Evolutionary conservation across 257 asterid genomes (phyloP), one percentile per base, ranked within the genome.

Genomic region (Henckelia pumila): DNA sequence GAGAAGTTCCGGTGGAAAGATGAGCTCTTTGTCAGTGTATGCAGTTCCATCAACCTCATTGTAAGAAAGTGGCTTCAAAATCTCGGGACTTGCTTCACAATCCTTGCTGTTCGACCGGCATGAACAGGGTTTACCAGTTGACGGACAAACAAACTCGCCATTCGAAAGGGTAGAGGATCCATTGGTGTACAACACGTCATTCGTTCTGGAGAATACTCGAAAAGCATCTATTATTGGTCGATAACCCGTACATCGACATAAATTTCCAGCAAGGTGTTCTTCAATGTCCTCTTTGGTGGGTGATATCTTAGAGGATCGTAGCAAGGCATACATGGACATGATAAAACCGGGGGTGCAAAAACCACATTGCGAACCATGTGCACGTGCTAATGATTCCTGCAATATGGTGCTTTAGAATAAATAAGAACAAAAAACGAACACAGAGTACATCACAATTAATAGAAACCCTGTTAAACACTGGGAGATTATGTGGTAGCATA

Each of bases 311-410:
- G 88, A 82, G 61, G 99, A 93, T 71, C 99, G 82, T 47, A 93
- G 76, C 40, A 93, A 79, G 67, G 96, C 96, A 69, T 90, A 93
- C 95, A 93, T 86, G 73, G 99, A 93, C 96, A 93, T 93, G 53
- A 90, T 67, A 69, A 93, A 93, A 76, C 99, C 99, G 71, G 99
- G 99, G 62, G 97, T 93, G 81, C 99, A 93, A 75, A 90, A 93
- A 59, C 99, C 99, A 63, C 99, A 93, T 70, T 93, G 99, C 16
- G 99, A 90, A 66, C 97, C 99, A 80, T 93, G 99, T 52, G 91
- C 74, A 9, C 71, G 82, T 60, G 97, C 97, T 74, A 93, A 75
- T 32, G 94, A 83, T 79, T 93, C 99, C 99, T 93, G 85, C 47
- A 79, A 61, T 67, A 72, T 67, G 68, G 69, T 26, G 61, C 23